A percentile compares a stretch with the other conserved stretches of the same genome.
phyloP scores from a whole-genome alignment of 805 yeast genomes.

The Sugiyamaella lignohabitans region DNA sequence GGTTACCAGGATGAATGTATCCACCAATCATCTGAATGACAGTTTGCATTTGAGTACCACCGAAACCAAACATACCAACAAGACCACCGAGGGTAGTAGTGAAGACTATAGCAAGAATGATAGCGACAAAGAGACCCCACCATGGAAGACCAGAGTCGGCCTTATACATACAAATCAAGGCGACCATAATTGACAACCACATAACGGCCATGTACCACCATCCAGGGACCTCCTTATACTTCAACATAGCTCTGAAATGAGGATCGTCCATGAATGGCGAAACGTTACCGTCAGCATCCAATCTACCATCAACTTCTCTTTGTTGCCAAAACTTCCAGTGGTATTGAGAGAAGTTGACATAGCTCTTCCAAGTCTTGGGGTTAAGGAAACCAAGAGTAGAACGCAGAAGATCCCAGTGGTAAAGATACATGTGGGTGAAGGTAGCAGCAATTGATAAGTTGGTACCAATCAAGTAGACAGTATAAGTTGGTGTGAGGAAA shows the following conservation, averaged over 20 bases:
- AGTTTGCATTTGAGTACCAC: conserved; percentile 41
- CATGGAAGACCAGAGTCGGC: conserved; percentile 44
- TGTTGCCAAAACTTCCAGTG: conserved; percentile 43
- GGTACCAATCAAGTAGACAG: conserved; percentile 30
- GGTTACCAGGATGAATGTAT: conserved; percentile 51
- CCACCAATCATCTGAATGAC: conserved; percentile 50
- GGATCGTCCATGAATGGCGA: conserved; percentile 39
- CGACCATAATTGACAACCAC: conserved; percentile 39
- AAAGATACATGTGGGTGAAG: conserved; percentile 30
- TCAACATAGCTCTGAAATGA: conserved; percentile 50
- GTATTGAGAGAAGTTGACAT: conserved; percentile 3
- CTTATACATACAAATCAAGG: conserved; percentile 39
- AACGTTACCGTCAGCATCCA: conserved; percentile 16
- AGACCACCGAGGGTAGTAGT: conserved; percentile 47
- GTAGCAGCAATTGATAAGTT: conserved; percentile 33
- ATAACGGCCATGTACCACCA: conserved; percentile 45
- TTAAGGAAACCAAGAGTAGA: conserved; percentile 26
- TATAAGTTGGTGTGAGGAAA: conserved; percentile 30
- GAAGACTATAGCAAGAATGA: conserved; percentile 45
- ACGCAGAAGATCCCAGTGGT: conserved; percentile 26
- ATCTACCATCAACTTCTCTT: conserved; percentile 18
- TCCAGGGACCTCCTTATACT: conserved; percentile 57
- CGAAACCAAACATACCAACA: conserved; percentile 43
- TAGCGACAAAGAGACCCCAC: conserved; percentile 51
- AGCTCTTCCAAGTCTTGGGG: conserved; percentile 15